Evolutionary conservation across 2,329 filamentous ascomycete genomes (phyloP).

Genomic region (Xylariaceae sp.): DNA sequence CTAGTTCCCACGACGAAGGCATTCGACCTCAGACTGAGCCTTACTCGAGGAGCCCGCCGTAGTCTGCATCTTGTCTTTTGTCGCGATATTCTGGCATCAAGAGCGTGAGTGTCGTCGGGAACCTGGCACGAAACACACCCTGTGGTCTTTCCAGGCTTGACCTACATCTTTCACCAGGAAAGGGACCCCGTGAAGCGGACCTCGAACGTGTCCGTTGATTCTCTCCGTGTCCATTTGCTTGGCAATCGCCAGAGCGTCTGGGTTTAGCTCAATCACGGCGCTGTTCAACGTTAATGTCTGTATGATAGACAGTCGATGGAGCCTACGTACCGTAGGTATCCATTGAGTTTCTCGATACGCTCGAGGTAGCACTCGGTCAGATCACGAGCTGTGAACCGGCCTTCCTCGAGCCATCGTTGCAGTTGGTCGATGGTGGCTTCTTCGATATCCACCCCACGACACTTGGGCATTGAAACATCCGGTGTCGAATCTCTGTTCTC

Average conservation of each 20-base stretch:
- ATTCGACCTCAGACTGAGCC: background rate
- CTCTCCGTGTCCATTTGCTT: slow-evolving; percentile 63
- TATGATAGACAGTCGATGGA: background rate
- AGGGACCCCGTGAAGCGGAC: slow-evolving; percentile 74
- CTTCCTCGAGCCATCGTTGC: slow-evolving; percentile 12
- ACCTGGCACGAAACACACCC: background rate
- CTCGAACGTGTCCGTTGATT: slow-evolving; percentile 55
- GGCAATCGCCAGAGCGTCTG: slow-evolving; percentile 67
- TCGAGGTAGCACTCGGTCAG: slow-evolving; percentile 18
- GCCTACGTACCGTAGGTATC: slow-evolving; percentile 6
- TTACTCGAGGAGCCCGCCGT: slow-evolving; percentile 58
- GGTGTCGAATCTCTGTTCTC: background rate
- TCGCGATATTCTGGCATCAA: slow-evolving; percentile 56
- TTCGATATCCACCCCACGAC: slow-evolving; percentile 19
- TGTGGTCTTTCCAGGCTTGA: background rate
- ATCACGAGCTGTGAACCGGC: slow-evolving; percentile 11
- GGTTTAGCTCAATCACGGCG: slow-evolving; percentile 67
- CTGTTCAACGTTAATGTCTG: slow-evolving; percentile 36
- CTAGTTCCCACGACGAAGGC: background rate
- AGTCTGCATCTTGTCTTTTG: slow-evolving; percentile 71
- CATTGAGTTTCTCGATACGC: slow-evolving; percentile 12
- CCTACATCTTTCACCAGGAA: slow-evolving; percentile 69
- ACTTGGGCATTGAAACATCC: slow-evolving; percentile 10
- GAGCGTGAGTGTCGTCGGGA: background rate
- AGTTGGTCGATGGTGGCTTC: slow-evolving; percentile 20